Conservation (phyloP, 495 filamentous ascomycete species). For the Aspergillus cristatus region DNA sequence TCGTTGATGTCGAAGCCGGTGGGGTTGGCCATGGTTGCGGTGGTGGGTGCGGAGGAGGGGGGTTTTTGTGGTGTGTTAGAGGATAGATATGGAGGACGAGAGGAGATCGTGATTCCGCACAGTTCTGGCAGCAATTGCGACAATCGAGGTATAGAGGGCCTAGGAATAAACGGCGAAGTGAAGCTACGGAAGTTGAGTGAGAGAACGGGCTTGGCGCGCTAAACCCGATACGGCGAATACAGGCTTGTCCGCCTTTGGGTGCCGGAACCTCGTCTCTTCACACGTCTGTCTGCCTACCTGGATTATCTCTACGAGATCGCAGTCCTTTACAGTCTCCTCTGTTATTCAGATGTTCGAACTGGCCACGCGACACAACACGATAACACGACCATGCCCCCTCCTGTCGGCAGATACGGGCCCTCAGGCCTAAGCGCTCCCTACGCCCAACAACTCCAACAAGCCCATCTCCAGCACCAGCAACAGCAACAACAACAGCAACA, state of each 20-base stretch:
- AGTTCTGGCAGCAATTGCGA: conserved; percentile 2
- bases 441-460: conserved; percentile 25
- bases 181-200: conserved; percentile 14
- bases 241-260: conserved; percentile 13
- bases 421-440: conserved; percentile 34
- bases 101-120: conserved; percentile 5
- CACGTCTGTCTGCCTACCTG: background rate
- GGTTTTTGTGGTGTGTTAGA: background rate
- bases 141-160: conserved; percentile 7
- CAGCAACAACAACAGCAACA: conserved; percentile 42
- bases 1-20: conserved; percentile 77
- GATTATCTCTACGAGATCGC: background rate
- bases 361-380: conserved; percentile 1
- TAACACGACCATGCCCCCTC: conserved; percentile 21
- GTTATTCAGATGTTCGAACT: conserved; percentile 14
- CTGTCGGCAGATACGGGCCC: conserved; percentile 44
- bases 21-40: conserved; percentile 52
- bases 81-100: background rate
- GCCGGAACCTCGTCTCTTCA: background rate
- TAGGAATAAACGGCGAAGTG: conserved; percentile 10
- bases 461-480: conserved; percentile 35
- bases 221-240: conserved; percentile 20
- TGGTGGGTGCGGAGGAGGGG: conserved; percentile 4
- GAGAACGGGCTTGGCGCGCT: conserved; percentile 17
- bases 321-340: background rate